Base-by-base conservation (phyloP, 2,329 filamentous ascomycete genomes). In the Fusarium sp. region DNA sequence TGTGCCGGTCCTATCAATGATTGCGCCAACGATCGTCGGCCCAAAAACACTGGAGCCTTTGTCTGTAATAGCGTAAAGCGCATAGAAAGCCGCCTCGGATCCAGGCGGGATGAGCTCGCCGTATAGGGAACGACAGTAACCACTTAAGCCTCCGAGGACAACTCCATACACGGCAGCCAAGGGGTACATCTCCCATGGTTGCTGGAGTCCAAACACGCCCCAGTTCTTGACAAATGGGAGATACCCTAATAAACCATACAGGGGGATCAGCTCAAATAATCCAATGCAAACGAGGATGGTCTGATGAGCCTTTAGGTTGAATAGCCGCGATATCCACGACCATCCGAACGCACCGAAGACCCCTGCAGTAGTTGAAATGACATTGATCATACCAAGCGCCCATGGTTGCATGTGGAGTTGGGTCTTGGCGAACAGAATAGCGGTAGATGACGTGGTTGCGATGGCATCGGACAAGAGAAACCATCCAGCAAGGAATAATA, bases 101-200 rank as follows among this genome's bases (percentile, higher is more conserved):
- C 96, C 96, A 0, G 93, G 93, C 2, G 96, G 96, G 57, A 99
- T 97, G 58, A 99, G 85, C 78, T 98, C 94, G 38, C 94, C 94
- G 76, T 93, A 99, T 6, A 99, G 85, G 64, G 92, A 94, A 41
- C 96, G 91, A 77, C 96, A 98, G 79, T 98, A 97, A 26, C 91
- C 92, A 60, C 92, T 93, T 40, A 99, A 82, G 0, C 96, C 96
- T n/a, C 96, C 96, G 31, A 98, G 88, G 3, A 98, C 94, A 50
- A 99, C 88, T 0, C 96, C 96, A 78, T 97, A 98, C 13, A 98
- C 88, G 4, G 92, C 92, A 0, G 93, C 94, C 1, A 99, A 81
- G 0, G 93, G 92, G 74, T 96, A 98, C 93, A 99, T 97, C 74
- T 99, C 96, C 92, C 94, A 97, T 4, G 92, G 91, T 76, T 96